phyloP scores from a whole-genome alignment of 768 basidiomycete genomes.

The Macrolepiota dolichaula region DNA sequence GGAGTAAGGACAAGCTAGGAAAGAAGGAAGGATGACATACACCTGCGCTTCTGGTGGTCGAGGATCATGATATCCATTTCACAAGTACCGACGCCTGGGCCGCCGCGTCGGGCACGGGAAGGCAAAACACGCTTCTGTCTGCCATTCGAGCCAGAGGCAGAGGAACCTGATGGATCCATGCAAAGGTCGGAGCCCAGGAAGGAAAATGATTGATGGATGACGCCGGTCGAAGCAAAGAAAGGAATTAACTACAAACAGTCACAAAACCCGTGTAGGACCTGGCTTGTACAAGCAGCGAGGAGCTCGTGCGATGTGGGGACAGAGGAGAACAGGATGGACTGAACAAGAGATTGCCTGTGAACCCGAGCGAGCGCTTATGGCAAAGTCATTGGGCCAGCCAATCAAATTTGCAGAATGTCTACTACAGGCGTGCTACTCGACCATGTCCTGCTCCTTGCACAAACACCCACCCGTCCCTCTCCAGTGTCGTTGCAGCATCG shows the following conservation, averaged over 20 bases:
- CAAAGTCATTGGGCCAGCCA: background rate
- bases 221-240: background rate
- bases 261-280: background rate
- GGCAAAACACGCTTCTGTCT: constrained; percentile 81
- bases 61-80: constrained; percentile 83
- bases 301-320: background rate
- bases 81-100: constrained; percentile 75
- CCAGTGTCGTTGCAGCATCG: constrained; percentile 39
- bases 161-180: constrained; percentile 9
- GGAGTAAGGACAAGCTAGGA: constrained; percentile 6
- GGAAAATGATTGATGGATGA: constrained; percentile 5
- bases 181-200: background rate
- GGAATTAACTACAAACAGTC: background rate
- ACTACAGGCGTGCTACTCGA: constrained; percentile 19
- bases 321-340: background rate
- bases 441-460: constrained; percentile 21
- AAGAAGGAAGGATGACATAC: constrained; percentile 42
- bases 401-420: constrained; percentile 8
- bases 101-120: constrained; percentile 75
- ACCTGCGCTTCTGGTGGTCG: constrained; percentile 73
- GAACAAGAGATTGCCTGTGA: background rate
- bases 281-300: background rate
- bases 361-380: background rate
- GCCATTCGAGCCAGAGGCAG: constrained; percentile 15
- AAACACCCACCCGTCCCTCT: constrained; percentile 52